Evolutionary conservation across 441 rosid genomes (phyloP).

Genomic region (Mallotus repandus): DNA sequence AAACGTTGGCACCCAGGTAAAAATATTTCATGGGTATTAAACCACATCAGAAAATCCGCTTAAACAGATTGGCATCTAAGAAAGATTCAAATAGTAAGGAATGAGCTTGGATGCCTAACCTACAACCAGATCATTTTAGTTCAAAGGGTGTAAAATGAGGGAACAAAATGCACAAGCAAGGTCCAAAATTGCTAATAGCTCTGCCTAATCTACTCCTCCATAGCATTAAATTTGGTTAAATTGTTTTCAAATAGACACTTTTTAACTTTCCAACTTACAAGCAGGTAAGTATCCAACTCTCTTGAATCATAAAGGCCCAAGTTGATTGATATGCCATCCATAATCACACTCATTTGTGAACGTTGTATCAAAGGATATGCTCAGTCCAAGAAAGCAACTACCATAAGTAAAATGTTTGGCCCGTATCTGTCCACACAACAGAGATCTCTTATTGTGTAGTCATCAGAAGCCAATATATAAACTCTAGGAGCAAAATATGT

Average conservation of each 20-base stretch:
- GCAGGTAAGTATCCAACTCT: not conserved
- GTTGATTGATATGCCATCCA: not conserved
- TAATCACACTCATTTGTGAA: not conserved
- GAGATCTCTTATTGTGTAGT: slow-evolving; percentile 55
- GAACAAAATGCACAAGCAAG: not conserved
- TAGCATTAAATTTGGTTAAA: not conserved
- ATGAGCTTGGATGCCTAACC: not conserved
- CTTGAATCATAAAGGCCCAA: not conserved
- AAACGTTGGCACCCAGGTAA: not conserved
- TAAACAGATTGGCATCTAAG: not conserved
- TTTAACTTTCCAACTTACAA: not conserved
- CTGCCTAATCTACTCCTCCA: not conserved
- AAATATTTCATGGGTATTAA: not conserved
- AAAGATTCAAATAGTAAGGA: not conserved
- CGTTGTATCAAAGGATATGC: not conserved
- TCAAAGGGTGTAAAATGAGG: not conserved
- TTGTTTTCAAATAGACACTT: not conserved
- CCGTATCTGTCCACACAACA: slow-evolving; percentile 85
- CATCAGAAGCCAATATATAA: slow-evolving; percentile 68
- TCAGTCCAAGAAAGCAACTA: not conserved
- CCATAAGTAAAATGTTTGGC: slow-evolving; percentile 42
- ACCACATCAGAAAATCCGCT: not conserved
- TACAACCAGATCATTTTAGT: not conserved
- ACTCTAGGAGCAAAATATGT: slow-evolving; percentile 58
- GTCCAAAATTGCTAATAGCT: not conserved